Percentiles rank a stretch among this genome's conserved stretches.
Conservation (phyloP, 2,329 filamentous ascomycete species). For the Drechslerella dactyloides region DNA sequence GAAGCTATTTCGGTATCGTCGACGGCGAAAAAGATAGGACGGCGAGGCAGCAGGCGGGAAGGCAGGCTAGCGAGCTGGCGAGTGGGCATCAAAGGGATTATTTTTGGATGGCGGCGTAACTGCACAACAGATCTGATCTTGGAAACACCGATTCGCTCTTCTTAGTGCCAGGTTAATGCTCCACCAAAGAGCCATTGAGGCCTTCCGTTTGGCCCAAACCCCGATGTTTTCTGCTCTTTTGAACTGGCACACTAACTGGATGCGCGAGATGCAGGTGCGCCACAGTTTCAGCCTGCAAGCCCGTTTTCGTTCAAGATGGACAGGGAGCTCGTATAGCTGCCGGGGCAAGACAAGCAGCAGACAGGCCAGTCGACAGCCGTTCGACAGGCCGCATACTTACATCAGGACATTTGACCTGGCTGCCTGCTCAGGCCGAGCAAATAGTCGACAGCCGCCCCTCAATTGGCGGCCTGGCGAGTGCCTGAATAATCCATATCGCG, state of each 20-base stretch:
- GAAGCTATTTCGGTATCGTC: neutral
- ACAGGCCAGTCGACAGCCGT: neutral
- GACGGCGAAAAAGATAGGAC: constrained; percentile 9
- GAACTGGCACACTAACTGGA: constrained; percentile 33
- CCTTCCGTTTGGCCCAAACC: constrained; percentile 6
- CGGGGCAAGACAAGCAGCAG: no score
- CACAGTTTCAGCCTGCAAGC: constrained; percentile 50
- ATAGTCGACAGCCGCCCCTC: neutral
- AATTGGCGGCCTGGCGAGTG: neutral
- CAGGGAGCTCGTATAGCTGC: constrained; percentile 25
- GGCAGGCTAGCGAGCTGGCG: neutral
- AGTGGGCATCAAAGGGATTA: neutral
- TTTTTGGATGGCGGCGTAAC: neutral
- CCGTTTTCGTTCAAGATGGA: constrained; percentile 43
- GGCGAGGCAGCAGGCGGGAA: neutral
- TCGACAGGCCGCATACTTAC: constrained; percentile 19
- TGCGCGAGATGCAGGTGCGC: constrained; percentile 48
- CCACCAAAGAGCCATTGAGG: neutral
- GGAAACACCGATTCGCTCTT: constrained; percentile 25
- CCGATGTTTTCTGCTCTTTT: constrained; percentile 25
- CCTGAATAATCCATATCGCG: neutral
- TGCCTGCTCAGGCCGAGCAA: neutral
- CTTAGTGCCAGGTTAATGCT: constrained; percentile 43
- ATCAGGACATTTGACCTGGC: neutral
- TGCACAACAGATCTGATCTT: constrained; percentile 40